phyloP scores from a whole-genome alignment of 805 yeast genomes.

The Alloascoidea africana region DNA sequence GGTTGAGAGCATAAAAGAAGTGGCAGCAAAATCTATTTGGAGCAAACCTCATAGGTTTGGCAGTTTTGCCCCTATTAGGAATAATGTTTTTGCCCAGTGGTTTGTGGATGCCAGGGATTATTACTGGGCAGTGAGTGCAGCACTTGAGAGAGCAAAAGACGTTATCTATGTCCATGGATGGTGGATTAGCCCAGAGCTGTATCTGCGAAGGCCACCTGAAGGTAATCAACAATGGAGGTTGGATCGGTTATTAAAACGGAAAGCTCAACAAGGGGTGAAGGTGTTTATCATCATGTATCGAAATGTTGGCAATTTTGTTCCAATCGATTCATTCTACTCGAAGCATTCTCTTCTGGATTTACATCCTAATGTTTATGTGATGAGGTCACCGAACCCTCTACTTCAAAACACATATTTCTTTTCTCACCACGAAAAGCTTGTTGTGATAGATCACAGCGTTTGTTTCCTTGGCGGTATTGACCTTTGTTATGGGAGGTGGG shows the following conservation, averaged over 20 bases:
- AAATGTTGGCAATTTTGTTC: slow-evolving; percentile 85
- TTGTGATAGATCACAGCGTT: slow-evolving; percentile 73
- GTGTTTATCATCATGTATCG: slow-evolving; percentile 84
- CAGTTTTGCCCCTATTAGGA: slow-evolving; percentile 86
- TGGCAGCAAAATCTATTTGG: slow-evolving; percentile 64
- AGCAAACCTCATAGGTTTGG: slow-evolving; percentile 58
- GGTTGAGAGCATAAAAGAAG: slow-evolving; percentile 56
- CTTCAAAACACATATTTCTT: slow-evolving; percentile 87
- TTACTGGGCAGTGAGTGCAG: slow-evolving; percentile 91
- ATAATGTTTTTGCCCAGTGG: slow-evolving; percentile 86
- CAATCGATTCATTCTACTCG: slow-evolving; percentile 88
- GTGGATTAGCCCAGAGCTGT: slow-evolving; percentile 96
- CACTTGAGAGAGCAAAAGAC: slow-evolving; percentile 86
- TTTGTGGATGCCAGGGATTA: slow-evolving; percentile 93
- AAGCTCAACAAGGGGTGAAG: slow-evolving; percentile 91
- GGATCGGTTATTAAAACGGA: slow-evolving; percentile 74
- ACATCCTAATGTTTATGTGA: slow-evolving; percentile 75
- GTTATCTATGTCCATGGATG: slow-evolving; percentile 92
- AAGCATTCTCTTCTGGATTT: slow-evolving; percentile 82
- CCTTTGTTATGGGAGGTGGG: slow-evolving; percentile 89
- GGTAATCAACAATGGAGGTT: slow-evolving; percentile 91
- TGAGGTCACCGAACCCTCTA: slow-evolving; percentile 92
- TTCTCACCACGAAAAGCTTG: slow-evolving; percentile 97
- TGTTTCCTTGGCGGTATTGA: slow-evolving; percentile 95
- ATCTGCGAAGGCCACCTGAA: slow-evolving; percentile 84